Evolutionary conservation across 108 stramenopile species (phyloP).

Genomic region (Schizochytrium sp.): DNA sequence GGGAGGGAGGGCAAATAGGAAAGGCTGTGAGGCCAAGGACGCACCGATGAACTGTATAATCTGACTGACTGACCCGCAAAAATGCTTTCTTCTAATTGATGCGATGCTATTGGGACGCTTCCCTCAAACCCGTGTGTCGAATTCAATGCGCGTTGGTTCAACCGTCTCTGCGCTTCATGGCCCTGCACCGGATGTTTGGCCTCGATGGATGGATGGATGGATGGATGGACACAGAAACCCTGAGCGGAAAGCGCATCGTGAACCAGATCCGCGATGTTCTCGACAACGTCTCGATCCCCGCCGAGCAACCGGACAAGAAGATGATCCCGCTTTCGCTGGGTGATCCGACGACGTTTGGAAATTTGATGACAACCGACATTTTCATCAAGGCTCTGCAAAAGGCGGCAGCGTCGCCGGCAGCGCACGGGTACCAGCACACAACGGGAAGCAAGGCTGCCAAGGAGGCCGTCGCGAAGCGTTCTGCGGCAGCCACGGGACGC

Average conservation of each 20-base stretch:
- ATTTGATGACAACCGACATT: slow-evolving; percentile 50
- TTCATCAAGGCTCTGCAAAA: slow-evolving; percentile 50
- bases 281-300: slow-evolving; percentile 49
- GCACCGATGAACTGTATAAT: no score
- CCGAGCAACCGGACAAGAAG: slow-evolving; percentile 54
- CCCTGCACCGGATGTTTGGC: no score
- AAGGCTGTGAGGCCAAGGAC: no score
- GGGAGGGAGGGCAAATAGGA: no score
- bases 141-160: no score
- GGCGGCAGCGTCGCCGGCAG: slow-evolving; percentile 18
- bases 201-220: no score
- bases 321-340: slow-evolving; percentile 75
- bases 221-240: slow-evolving; percentile 26
- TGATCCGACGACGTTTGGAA: slow-evolving; percentile 65
- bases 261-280: slow-evolving; percentile 78
- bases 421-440: slow-evolving; percentile 65
- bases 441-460: slow-evolving; percentile 62
- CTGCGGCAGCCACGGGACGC: not conserved
- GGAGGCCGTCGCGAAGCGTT: slow-evolving; percentile 57
- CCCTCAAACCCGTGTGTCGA: no score
- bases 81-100: no score
- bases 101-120: no score
- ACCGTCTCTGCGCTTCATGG: no score
- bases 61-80: no score
- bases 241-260: slow-evolving; percentile 54